phyloP scores from a whole-genome alignment of 1,139 yeast species.

The Kurtzmaniella natalensis region DNA sequence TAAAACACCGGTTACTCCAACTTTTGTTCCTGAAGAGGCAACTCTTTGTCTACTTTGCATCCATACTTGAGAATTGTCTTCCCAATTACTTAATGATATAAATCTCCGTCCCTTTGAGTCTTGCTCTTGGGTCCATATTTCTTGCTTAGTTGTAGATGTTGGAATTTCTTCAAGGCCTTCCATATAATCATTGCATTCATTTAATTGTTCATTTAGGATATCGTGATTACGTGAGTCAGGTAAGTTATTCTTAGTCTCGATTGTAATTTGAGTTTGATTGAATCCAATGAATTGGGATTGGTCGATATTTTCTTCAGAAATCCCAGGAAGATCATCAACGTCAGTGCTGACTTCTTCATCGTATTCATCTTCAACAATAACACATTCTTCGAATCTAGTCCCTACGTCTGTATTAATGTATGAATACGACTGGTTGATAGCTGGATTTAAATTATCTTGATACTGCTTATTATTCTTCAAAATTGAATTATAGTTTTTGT shows the following conservation, averaged over 20 bases:
- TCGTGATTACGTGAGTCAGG: neutral
- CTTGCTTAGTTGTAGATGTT: constrained; percentile 10
- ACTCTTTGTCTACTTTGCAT: constrained; percentile 20
- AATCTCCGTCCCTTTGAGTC: constrained; percentile 5
- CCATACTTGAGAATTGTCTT: constrained; percentile 21
- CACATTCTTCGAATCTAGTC: neutral
- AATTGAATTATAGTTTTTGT: neutral
- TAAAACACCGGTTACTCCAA: constrained; percentile 3
- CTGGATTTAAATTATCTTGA: neutral
- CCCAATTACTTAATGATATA: constrained; percentile 33
- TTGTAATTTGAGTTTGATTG: constrained; percentile 25
- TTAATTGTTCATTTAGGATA: constrained; percentile 5
- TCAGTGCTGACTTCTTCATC: constrained; percentile 18
- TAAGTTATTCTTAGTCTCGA: neutral
- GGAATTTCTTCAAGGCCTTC: constrained; percentile 34
- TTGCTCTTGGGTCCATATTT: neutral
- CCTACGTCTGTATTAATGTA: neutral
- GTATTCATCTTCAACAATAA: constrained; percentile 7
- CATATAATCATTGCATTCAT: constrained; percentile 17
- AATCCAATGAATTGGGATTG: constrained; percentile 20
- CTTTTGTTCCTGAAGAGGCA: constrained; percentile 7
- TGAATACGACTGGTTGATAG: neutral
- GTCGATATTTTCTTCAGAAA: constrained; percentile 20
- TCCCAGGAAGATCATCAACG: constrained; percentile 14
- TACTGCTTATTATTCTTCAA: neutral